phyloP scores from a whole-genome alignment of 1,284 basidiomycete species.

The Schizophyllum amplum region DNA sequence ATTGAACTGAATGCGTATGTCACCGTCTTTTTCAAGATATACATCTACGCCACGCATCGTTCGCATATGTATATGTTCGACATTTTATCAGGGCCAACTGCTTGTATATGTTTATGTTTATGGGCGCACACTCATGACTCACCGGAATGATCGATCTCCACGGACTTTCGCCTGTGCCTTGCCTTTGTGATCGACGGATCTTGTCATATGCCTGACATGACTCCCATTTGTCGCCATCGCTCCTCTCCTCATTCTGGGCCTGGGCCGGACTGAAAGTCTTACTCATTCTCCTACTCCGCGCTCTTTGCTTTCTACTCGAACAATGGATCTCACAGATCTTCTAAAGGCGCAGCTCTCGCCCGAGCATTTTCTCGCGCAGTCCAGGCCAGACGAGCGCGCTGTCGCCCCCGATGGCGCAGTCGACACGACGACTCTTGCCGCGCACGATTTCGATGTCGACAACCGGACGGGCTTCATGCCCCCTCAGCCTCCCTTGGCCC shows the following conservation, averaged over 20 bases:
- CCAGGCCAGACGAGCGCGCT: conserved; percentile 41
- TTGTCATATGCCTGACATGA: not conserved
- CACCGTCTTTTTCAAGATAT: no score
- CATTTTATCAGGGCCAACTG: no score
- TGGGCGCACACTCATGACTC: no score
- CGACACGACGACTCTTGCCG: conserved; percentile 84
- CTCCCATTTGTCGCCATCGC: not conserved
- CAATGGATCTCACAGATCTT: not conserved
- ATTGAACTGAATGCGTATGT: no score
- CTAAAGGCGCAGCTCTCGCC: conserved; percentile 14
- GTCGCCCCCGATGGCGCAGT: conserved; percentile 32
- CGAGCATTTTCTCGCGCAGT: conserved; percentile 60
- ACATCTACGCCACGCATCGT: no score
- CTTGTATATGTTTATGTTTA: no score
- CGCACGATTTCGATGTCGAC: conserved; percentile 94
- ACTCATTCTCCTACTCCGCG: not conserved
- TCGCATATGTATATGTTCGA: no score
- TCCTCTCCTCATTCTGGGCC: not conserved
- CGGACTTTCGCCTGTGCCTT: no score
- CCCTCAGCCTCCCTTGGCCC: conserved; percentile 61
- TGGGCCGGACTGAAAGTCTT: not conserved
- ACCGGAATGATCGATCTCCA: no score
- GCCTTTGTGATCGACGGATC: not conserved
- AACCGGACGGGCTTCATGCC: conserved; percentile 91
- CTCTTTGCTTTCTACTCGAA: not conserved